These are phyloP conservation scores for Ramaria rubella DNA, from an alignment of 768 basidiomycete species.

Conservation along the genomic window DNA sequence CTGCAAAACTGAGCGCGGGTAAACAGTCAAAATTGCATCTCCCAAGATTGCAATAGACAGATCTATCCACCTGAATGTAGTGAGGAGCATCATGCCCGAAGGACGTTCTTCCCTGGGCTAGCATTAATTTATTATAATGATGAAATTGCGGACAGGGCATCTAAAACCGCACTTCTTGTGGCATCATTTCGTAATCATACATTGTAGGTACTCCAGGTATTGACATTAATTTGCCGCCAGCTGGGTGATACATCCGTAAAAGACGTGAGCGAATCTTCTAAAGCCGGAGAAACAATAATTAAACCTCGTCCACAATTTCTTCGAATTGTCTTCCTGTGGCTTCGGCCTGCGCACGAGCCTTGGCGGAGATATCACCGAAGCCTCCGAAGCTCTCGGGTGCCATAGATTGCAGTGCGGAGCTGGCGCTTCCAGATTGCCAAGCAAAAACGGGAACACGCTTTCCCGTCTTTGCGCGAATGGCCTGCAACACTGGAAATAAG, in stretches of 20 bases:
- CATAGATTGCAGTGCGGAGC: background rate
- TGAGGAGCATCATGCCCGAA: background rate
- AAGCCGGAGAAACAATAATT: background rate
- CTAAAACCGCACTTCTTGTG: background rate
- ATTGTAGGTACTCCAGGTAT: constrained; percentile 6
- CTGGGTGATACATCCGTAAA: constrained; percentile 1
- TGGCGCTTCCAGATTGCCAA: background rate
- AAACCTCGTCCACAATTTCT: background rate
- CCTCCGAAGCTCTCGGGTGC: background rate
- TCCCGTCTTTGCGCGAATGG: background rate
- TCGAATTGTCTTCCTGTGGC: background rate
- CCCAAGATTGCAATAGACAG: too few species aligned
- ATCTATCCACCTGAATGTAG: background rate
- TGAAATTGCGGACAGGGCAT: background rate
- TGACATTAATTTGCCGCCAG: background rate
- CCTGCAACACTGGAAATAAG: background rate
- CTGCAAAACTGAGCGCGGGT: background rate
- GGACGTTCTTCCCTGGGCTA: background rate
- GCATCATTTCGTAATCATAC: constrained; percentile 8
- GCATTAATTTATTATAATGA: background rate
- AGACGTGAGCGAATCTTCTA: background rate
- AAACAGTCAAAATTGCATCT: too few species aligned
- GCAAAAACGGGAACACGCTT: background rate
- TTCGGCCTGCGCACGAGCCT: background rate
- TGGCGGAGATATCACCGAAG: background rate